Percentiles rank a stretch among this genome's conserved stretches.
phyloP scores from a whole-genome alignment of 768 basidiomycete species.

The Punctularia strigosozonata region DNA sequence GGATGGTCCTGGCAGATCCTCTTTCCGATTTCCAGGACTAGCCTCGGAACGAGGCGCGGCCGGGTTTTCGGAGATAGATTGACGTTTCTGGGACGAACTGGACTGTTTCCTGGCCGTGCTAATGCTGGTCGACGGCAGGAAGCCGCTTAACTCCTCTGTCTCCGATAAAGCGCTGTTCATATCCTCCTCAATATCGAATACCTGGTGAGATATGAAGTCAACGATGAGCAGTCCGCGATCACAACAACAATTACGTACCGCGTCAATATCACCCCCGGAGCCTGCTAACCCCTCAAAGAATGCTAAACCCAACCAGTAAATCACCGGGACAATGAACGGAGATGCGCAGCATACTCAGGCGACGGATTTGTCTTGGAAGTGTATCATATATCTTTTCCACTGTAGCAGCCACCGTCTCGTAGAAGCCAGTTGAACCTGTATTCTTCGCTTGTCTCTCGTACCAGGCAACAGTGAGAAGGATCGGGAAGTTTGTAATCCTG shows the following conservation, averaged over 20 bases:
- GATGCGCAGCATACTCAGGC: slow-evolving; percentile 45
- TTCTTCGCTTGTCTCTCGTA: slow-evolving; percentile 81
- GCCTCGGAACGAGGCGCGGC: too few species aligned
- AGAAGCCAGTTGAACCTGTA: slow-evolving; percentile 50
- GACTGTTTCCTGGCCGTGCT: too few species aligned
- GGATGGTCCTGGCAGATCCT: too few species aligned
- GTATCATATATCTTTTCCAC: slow-evolving; percentile 64
- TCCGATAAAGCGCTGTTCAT: slow-evolving; percentile 48
- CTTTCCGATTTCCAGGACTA: too few species aligned
- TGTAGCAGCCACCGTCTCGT: slow-evolving; percentile 58
- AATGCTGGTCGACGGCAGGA: slow-evolving; percentile 10
- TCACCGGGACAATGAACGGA: slow-evolving; percentile 1
- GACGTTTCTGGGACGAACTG: too few species aligned
- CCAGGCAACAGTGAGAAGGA: slow-evolving; percentile 66
- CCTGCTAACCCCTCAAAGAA: slow-evolving; percentile 76
- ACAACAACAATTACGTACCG: slow-evolving; percentile 25
- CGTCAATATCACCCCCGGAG: slow-evolving; percentile 59
- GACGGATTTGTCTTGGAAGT: slow-evolving; percentile 64
- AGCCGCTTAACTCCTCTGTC: slow-evolving; percentile 13
- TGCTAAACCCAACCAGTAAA: slow-evolving; percentile 28
- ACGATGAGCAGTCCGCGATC: neutral
- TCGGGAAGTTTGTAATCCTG: slow-evolving; percentile 76
- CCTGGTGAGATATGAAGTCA: slow-evolving; percentile 23
- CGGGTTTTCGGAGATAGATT: neutral
- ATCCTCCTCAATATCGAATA: slow-evolving; percentile 73